A percentile compares a stretch with the other conserved stretches of the same genome.
These are phyloP conservation scores for Mycena metata DNA, from an alignment of 768 basidiomycete genomes.

Conservation along the genomic window DNA sequence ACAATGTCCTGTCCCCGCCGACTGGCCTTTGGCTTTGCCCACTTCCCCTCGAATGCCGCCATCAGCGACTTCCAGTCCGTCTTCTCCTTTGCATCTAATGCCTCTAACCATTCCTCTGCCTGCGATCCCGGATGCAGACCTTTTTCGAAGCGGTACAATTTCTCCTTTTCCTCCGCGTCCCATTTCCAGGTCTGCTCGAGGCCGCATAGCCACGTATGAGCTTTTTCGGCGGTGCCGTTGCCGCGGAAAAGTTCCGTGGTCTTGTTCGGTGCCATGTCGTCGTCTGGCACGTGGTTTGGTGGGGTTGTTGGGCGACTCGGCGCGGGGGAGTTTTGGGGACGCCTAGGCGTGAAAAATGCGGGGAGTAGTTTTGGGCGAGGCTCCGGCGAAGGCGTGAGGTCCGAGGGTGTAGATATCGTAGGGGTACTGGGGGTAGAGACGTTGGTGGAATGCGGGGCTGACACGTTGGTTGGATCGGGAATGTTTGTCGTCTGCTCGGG, in stretches of 20 bases:
- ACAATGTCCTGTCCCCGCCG: not conserved
- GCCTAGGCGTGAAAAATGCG: constrained; percentile 7
- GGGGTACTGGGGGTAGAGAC: constrained; percentile 5
- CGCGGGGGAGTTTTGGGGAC: too few relatives aligned
- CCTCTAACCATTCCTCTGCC: constrained; percentile 28
- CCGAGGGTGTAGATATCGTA: constrained; percentile 1
- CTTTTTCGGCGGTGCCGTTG: too few relatives aligned
- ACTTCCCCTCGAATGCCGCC: constrained; percentile 17
- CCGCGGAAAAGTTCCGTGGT: too few relatives aligned
- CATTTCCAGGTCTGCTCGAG: too few relatives aligned
- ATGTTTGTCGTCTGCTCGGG: too few relatives aligned
- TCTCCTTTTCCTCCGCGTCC: too few relatives aligned
- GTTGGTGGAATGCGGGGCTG: not conserved
- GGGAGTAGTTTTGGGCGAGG: not conserved
- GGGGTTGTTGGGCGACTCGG: too few relatives aligned
- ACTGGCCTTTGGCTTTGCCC: constrained; percentile 19
- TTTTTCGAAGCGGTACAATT: too few relatives aligned
- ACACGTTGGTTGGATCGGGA: not conserved
- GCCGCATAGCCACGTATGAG: too few relatives aligned
- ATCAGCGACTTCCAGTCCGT: not conserved
- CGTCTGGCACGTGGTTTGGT: too few relatives aligned
- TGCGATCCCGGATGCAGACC: too few relatives aligned
- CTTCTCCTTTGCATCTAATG: not conserved
- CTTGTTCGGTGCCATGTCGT: too few relatives aligned
- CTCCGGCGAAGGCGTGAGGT: not conserved